These are phyloP conservation scores for Ogataea trehalophila DNA, from an alignment of 805 yeast species.

Conservation along the genomic window DNA sequence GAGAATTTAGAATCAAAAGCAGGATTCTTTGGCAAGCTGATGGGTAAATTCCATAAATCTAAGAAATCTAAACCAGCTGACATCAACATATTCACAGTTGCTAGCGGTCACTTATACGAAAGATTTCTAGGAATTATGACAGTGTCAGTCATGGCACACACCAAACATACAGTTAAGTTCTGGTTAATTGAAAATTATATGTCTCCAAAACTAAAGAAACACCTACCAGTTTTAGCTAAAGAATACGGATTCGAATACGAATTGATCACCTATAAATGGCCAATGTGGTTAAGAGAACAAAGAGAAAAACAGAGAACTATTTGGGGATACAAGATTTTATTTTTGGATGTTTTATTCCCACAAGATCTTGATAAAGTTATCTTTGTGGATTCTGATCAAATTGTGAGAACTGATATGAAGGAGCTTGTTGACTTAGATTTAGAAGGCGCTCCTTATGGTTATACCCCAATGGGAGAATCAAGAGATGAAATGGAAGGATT, in stretches of 20 bases:
- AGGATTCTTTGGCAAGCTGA: background rate
- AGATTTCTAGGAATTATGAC: conserved; percentile 74
- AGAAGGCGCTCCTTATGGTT: conserved; percentile 81
- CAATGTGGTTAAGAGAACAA: conserved; percentile 79
- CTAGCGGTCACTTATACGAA: conserved; percentile 79
- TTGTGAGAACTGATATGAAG: conserved; percentile 68
- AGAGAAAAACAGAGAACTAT: conserved; percentile 71
- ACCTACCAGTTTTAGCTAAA: conserved; percentile 55
- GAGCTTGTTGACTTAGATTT: conserved; percentile 67
- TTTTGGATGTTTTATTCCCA: conserved; percentile 85
- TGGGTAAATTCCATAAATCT: conserved; percentile 4
- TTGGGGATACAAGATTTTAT: conserved; percentile 86
- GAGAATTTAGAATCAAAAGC: background rate
- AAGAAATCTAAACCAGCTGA: conserved; percentile 43
- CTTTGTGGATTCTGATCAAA: conserved; percentile 84
- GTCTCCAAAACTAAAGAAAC: conserved; percentile 61
- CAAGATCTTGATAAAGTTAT: conserved; percentile 67
- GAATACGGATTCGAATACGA: conserved; percentile 66
- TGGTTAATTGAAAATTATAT: conserved; percentile 84
- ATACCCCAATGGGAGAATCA: conserved; percentile 82
- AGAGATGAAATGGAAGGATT: conserved; percentile 76
- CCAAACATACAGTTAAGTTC: conserved; percentile 64
- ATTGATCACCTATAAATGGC: conserved; percentile 87
- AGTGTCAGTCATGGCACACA: conserved; percentile 63
- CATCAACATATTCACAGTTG: conserved; percentile 75